Conservation (phyloP, 805 yeast species). For the Komagataella pastoris region DNA sequence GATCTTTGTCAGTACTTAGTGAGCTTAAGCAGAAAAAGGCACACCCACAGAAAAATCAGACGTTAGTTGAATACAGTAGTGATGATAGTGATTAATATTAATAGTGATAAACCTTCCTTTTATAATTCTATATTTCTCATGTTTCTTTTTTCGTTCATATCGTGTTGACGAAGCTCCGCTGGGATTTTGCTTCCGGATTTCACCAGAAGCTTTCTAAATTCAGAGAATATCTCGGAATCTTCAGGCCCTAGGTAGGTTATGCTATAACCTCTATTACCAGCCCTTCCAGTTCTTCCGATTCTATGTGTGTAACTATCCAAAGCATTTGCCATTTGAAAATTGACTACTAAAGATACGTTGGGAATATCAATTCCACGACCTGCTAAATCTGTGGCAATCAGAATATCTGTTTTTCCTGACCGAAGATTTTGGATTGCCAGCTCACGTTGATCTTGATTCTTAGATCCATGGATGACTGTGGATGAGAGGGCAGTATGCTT, state of each 20-base stretch:
- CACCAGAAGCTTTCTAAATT: constrained; percentile 34
- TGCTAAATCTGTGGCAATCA: constrained; percentile 92
- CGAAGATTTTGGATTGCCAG: constrained; percentile 51
- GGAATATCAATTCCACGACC: constrained; percentile 94
- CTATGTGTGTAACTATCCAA: constrained; percentile 85
- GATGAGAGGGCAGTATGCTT: constrained; percentile 28
- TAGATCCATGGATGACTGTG: constrained; percentile 74
- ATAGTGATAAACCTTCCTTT: neutral
- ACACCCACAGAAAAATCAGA: neutral
- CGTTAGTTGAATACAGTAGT: neutral
- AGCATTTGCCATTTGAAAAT: constrained; percentile 68
- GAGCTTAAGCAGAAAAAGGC: neutral
- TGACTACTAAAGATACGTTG: constrained; percentile 71
- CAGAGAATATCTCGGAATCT: constrained; percentile 38
- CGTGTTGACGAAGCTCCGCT: constrained; percentile 19
- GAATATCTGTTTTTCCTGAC: constrained; percentile 37
- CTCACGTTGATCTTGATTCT: constrained; percentile 78
- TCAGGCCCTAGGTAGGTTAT: constrained; percentile 54
- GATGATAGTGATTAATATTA: neutral
- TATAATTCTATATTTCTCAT: constrained; percentile 2
- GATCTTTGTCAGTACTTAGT: neutral
- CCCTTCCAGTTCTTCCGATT: constrained; percentile 95
- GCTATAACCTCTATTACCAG: constrained; percentile 71
- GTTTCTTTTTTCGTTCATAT: constrained; percentile 7
- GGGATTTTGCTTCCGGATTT: constrained; percentile 25